phyloP scores from a whole-genome alignment of 345 rosid genomes.

The Atalantia buxifolia region DNA sequence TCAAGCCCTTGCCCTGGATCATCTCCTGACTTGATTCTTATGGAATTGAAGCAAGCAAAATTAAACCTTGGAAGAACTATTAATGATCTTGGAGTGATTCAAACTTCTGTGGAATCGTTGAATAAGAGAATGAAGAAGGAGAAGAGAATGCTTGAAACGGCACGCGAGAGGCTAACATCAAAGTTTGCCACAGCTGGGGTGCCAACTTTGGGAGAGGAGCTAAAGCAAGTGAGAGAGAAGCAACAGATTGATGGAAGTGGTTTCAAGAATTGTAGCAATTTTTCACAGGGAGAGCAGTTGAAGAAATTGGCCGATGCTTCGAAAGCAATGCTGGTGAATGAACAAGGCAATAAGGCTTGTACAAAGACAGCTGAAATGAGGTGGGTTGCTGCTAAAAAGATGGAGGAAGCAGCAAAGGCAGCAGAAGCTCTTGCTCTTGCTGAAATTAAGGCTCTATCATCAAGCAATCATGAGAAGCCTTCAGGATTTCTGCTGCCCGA shows the following conservation, averaged over 20 bases:
- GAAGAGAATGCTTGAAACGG: conserved; percentile 59
- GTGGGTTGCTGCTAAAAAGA: conserved; percentile 84
- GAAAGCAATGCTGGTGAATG: conserved; percentile 25
- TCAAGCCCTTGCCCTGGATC: conserved; percentile 45
- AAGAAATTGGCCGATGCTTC: conserved; percentile 41
- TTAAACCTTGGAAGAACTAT: conserved; percentile 83
- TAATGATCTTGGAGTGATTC: conserved; percentile 74
- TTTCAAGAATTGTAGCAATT: conserved; percentile 2
- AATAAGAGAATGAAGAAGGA: conserved; percentile 83
- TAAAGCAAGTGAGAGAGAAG: conserved; percentile 40
- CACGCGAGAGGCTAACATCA: conserved; percentile 55
- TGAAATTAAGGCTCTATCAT: conserved; percentile 57
- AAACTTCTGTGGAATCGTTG: conserved; percentile 69
- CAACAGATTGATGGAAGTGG: conserved; percentile 18
- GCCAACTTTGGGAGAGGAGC: conserved; percentile 48
- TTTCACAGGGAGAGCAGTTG: conserved; percentile 31
- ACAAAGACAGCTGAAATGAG: conserved; percentile 80
- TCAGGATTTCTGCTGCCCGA: conserved; percentile 55
- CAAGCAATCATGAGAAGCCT: conserved; percentile 24
- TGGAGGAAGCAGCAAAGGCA: conserved; percentile 99
- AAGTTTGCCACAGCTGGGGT: conserved; percentile 48
- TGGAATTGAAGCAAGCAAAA: conserved; percentile 86
- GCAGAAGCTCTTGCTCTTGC: conserved; percentile 87
- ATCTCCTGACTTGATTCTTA: conserved; percentile 72
- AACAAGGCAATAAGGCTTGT: conserved; percentile 32